phyloP scores from a whole-genome alignment of 176 grass and related monocot species.

The Hordeum vulgare region DNA sequence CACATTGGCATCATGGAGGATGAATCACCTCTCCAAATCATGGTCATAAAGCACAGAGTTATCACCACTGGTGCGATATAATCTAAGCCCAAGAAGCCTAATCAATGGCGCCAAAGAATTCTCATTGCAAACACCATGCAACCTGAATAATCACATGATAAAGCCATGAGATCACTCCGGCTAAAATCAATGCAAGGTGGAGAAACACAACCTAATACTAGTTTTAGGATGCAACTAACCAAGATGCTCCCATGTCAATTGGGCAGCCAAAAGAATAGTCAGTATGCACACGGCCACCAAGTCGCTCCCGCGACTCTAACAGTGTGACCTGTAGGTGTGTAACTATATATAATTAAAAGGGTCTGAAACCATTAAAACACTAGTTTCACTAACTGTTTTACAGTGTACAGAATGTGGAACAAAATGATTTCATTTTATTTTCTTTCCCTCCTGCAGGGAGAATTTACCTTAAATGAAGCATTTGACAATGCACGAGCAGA shows the following conservation, averaged over 20 bases:
- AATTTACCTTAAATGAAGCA: slow-evolving; percentile 83
- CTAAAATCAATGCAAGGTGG: slow-evolving; percentile 7
- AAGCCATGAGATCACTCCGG: slow-evolving; percentile 22
- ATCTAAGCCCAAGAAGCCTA: slow-evolving; percentile 75
- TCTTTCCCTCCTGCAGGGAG: neutral
- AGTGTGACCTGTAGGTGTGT: slow-evolving; percentile 55
- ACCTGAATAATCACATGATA: slow-evolving; percentile 66
- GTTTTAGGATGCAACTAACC: slow-evolving; percentile 42
- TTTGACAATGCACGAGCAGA: slow-evolving; percentile 71
- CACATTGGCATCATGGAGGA: neutral
- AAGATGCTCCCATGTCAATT: slow-evolving; percentile 98
- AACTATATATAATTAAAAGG: slow-evolving; percentile 15
- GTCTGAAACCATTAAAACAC: neutral
- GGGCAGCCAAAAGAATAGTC: slow-evolving; percentile 98
- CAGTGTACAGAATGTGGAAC: neutral
- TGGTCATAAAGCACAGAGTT: slow-evolving; percentile 97
- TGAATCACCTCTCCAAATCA: slow-evolving; percentile 87
- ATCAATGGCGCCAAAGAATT: slow-evolving; percentile 96
- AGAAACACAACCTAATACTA: slow-evolving; percentile 6
- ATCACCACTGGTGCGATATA: slow-evolving; percentile 97
- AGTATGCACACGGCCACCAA: slow-evolving; percentile 89
- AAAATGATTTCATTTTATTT: neutral
- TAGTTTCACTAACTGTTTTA: neutral
- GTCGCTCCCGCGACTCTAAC: slow-evolving; percentile 75
- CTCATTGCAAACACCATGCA: slow-evolving; percentile 97